These are phyloP conservation scores for Chlamydomonas incerta DNA, from an alignment of 139 green algal species.

Conservation along the genomic window DNA sequence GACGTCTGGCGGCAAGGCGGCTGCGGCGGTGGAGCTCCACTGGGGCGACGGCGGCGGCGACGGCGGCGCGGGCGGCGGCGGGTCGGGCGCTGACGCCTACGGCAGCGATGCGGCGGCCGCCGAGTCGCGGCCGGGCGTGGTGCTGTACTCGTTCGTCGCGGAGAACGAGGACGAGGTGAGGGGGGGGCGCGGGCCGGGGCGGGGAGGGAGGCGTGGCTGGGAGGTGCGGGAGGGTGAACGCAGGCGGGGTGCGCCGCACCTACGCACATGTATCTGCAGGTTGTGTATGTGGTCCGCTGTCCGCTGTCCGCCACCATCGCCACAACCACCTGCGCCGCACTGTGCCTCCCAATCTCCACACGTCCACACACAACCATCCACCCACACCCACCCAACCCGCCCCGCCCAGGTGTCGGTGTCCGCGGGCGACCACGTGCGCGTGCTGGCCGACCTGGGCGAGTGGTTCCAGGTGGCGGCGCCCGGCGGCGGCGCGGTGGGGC, in stretches of 20 bases:
- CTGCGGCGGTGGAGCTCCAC: conserved; percentile 34
- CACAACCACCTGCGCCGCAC: too few relatives aligned
- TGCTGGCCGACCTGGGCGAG: conserved; percentile 56
- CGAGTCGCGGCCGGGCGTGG: conserved; percentile 20
- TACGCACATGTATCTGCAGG: too few relatives aligned
- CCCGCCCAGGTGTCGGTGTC: conserved; percentile 43
- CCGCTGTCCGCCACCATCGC: too few relatives aligned
- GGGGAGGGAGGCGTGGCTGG: not conserved
- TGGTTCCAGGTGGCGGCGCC: conserved; percentile 51
- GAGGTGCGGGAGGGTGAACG: not conserved
- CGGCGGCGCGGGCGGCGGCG: not conserved
- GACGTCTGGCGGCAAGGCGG: conserved; percentile 11
- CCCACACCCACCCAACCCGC: not conserved
- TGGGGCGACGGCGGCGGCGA: conserved; percentile 26
- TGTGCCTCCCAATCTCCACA: not conserved
- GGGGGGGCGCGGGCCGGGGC: not conserved
- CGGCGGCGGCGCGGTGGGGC: conserved; percentile 6
- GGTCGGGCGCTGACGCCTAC: not conserved
- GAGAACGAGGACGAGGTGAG: conserved; percentile 37
- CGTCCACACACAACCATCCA: not conserved
- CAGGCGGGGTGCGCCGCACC: too few relatives aligned
- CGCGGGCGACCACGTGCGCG: conserved; percentile 43
- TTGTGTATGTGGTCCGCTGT: too few relatives aligned
- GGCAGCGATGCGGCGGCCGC: not conserved
- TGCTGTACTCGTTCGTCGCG: conserved; percentile 44